These are phyloP conservation scores for button mushroom (Agaricus bisporus) DNA, from an alignment of 768 basidiomycete species.

Conservation along the genomic window DNA sequence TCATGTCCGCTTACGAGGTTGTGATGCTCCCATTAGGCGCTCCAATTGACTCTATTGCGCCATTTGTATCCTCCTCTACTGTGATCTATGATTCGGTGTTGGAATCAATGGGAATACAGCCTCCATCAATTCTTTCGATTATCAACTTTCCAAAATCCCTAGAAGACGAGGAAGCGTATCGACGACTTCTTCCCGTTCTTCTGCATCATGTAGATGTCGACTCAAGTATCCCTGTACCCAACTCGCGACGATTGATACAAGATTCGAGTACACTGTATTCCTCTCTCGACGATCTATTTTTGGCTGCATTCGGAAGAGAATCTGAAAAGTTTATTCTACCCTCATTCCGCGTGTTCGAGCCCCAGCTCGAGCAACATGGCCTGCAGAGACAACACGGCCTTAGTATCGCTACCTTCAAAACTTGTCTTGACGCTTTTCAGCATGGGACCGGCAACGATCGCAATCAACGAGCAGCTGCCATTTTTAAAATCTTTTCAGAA, in stretches of 20 bases:
- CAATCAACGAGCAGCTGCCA: constrained; percentile 19
- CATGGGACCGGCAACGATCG: constrained; percentile 14
- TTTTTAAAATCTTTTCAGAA: constrained; percentile 30
- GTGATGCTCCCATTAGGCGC: constrained; percentile 2
- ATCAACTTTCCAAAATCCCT: constrained; percentile 10
- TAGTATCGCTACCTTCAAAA: constrained; percentile 27
- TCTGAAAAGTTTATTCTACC: constrained; percentile 26
- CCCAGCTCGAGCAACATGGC: constrained; percentile 20
- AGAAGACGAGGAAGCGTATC: constrained; percentile 11
- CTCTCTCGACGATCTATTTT: constrained; percentile 26
- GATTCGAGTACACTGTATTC: constrained; percentile 26
- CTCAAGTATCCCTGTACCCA: constrained; percentile 25
- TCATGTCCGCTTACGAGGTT: constrained; percentile 2
- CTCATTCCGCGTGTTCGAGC: constrained; percentile 23
- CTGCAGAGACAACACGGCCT: constrained; percentile 23
- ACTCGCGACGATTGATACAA: constrained; percentile 19
- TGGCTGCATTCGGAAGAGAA: constrained; percentile 26
- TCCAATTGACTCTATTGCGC: not conserved
- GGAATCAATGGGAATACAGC: not conserved
- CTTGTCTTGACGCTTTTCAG: constrained; percentile 28
- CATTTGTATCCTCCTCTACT: constrained; percentile 1
- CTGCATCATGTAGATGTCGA: not conserved
- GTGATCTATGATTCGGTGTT: not conserved
- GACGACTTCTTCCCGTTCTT: constrained; percentile 1
- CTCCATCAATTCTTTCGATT: not conserved